phyloP scores from a whole-genome alignment of 306 rosid genomes.

The Purshia tridentata region DNA sequence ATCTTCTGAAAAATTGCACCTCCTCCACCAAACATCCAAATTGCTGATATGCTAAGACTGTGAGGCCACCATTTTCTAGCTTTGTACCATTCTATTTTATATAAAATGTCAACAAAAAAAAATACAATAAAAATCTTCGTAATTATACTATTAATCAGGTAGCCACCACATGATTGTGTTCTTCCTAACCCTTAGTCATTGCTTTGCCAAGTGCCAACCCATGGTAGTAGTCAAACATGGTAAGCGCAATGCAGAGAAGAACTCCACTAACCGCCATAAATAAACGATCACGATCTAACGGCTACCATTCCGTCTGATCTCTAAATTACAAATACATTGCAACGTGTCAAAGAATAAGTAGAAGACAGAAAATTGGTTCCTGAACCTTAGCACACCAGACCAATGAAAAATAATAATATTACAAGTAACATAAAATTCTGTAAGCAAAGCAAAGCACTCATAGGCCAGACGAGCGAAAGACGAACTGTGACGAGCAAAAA shows the following conservation, averaged over 20 bases:
- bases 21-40: conserved; percentile 19
- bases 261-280: neutral
- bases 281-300: neutral
- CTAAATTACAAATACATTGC: neutral
- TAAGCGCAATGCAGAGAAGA: neutral
- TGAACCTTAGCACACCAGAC: conserved; percentile 5
- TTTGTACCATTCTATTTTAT: neutral
- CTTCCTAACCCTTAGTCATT: neutral
- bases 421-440: neutral
- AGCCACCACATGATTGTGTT: neutral
- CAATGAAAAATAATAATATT: neutral
- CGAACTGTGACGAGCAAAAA: neutral
- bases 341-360: neutral
- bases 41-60: conserved; percentile 15
- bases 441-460: neutral
- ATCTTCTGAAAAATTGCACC: neutral
- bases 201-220: neutral
- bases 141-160: neutral
- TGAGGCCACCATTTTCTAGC: conserved; percentile 46
- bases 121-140: neutral
- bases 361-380: neutral
- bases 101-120: neutral
- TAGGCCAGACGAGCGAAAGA: too few species aligned
- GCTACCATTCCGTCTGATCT: neutral
- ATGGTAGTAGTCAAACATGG: neutral